Conservation (phyloP, 2,329 filamentous ascomycete genomes). For the Neurospora sp. region DNA sequence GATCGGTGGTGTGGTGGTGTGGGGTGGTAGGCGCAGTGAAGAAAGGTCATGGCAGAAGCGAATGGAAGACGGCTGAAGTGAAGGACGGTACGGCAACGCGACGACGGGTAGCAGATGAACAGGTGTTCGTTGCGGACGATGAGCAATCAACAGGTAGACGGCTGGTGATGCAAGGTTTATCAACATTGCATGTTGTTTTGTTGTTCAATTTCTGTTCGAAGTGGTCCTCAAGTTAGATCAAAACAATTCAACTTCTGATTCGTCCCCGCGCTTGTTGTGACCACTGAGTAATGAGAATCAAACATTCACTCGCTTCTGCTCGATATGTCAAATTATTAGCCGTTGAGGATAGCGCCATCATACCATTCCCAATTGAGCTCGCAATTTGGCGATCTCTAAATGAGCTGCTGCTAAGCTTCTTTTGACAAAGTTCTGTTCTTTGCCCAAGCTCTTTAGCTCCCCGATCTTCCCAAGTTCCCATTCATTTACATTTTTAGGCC, state of each 20-base stretch:
- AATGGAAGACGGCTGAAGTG: not conserved
- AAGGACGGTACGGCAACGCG: not conserved
- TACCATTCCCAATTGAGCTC: not conserved
- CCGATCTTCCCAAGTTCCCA: not conserved
- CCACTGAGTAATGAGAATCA: not conserved
- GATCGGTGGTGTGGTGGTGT: not conserved
- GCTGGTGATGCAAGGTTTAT: not conserved
- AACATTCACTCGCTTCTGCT: not conserved
- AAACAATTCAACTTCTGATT: not conserved
- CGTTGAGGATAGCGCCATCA: not conserved
- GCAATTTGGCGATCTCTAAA: not conserved
- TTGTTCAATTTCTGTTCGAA: not conserved
- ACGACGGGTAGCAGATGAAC: not conserved
- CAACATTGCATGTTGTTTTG: not conserved
- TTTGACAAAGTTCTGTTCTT: not conserved
- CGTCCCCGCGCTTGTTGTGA: not conserved
- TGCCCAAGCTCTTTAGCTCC: not conserved
- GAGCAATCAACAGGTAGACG: not conserved
- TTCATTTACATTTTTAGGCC: too few species aligned
- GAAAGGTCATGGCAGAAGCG: not conserved
- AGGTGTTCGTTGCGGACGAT: not conserved
- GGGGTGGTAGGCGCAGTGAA: not conserved
- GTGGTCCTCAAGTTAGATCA: not conserved
- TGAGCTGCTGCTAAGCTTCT: not conserved
- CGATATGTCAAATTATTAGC: not conserved